Evolutionary conservation across 371 early-diverging fungal genomes (phyloP).

Genomic region (Dichotomocladium elegans): DNA sequence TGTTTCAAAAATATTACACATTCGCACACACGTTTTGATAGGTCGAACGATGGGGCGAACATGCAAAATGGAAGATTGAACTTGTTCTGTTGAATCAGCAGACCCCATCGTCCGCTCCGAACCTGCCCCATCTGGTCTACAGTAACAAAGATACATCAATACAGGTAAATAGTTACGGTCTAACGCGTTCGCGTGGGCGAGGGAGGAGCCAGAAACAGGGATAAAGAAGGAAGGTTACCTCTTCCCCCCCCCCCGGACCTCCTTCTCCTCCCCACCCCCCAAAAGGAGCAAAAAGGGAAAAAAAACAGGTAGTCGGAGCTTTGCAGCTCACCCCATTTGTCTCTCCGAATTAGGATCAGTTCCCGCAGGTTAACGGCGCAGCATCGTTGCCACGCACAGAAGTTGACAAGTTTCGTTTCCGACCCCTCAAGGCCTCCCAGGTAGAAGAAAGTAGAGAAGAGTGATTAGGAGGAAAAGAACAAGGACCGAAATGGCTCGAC

Average conservation of each 20-base stretch:
- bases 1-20: not conserved
- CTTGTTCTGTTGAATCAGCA: too few species aligned
- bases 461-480: not conserved
- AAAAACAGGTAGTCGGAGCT: too few species aligned
- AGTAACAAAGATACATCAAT: slow-evolving; percentile 7
- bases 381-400: not conserved
- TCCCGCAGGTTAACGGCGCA: too few species aligned
- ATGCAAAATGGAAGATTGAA: slow-evolving; percentile 37
- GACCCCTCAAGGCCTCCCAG: not conserved
- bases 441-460: not conserved
- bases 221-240: slow-evolving; percentile 22
- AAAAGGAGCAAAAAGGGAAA: too few species aligned
- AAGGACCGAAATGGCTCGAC: not conserved
- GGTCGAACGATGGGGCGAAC: slow-evolving; percentile 31
- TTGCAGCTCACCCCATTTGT: too few species aligned
- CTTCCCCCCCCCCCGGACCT: not conserved
- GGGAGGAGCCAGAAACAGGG: slow-evolving; percentile 25
- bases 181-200: slow-evolving; percentile 7
- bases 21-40: not conserved
- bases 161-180: slow-evolving; percentile 13
- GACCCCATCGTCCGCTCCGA: too few species aligned
- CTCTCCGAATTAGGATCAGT: too few species aligned
- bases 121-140: slow-evolving; percentile 21
- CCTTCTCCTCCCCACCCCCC: too few species aligned
- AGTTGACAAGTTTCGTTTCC: not conserved